Conservation (phyloP, 306 rosid genomes). For the Rubus idaeus region DNA sequence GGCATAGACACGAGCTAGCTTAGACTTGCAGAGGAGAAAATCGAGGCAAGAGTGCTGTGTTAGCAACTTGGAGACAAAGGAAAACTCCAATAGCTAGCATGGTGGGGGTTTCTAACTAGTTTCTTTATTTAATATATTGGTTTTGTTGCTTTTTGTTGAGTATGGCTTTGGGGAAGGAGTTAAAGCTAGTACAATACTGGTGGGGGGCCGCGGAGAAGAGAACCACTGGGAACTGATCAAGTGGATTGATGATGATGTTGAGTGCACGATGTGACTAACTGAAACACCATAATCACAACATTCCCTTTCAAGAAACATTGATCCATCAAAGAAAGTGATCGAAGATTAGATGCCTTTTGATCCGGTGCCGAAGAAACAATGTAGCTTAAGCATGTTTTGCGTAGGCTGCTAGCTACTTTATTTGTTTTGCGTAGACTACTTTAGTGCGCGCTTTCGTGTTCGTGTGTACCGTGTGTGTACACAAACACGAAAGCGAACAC, state of each 20-base stretch:
- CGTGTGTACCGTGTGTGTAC: too few relatives aligned
- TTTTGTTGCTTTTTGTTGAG: background rate
- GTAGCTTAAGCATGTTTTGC: background rate
- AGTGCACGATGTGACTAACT: slow-evolving; percentile 62
- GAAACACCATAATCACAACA: slow-evolving; percentile 52
- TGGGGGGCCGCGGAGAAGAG: background rate
- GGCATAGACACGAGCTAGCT: slow-evolving; percentile 6
- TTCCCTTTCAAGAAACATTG: slow-evolving; percentile 43
- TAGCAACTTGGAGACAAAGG: background rate
- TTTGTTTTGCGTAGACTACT: too few relatives aligned
- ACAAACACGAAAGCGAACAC: too few relatives aligned
- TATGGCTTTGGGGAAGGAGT: background rate
- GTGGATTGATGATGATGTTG: slow-evolving; percentile 11
- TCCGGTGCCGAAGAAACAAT: background rate
- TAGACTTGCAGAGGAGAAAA: background rate
- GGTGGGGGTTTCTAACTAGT: background rate
- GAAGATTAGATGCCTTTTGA: background rate
- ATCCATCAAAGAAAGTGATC: background rate
- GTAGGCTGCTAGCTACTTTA: background rate
- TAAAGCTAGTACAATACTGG: background rate
- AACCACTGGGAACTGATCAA: background rate
- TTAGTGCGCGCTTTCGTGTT: too few relatives aligned
- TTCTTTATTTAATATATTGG: background rate
- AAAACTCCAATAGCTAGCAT: background rate
- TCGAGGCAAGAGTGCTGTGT: background rate